Evolutionary conservation across 2,329 filamentous ascomycete genomes (phyloP), one percentile per base, ranked within the genome.

Genomic region (Cordyceps cateniannulata): DNA sequence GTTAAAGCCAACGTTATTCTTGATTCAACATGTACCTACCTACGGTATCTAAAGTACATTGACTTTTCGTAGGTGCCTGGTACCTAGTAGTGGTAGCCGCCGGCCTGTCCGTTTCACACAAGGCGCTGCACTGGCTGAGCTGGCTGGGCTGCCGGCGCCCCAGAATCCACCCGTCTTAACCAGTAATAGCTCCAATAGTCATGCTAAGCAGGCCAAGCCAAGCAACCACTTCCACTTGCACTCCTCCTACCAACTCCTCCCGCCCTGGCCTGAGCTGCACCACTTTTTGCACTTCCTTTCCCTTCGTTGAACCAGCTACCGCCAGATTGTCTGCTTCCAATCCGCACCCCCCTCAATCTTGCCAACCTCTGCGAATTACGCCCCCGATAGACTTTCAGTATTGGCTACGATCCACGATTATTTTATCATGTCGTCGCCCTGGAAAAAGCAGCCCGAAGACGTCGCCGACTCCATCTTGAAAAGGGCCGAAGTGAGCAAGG

Each of bases 401-500:
- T 48, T 48, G 58, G 40, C 35, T 54, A 48, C 29, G 10, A 47
- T 18, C 22, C 2, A 40, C 38, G 20, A 25, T 14, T 38, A 53
- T 60, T 27, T 48, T 40, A 77, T 63, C 68, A 86, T 86, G 83
- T 77, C 83, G 68, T 86, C 84, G 66, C 82, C 83, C 63, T 81
- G 82, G 75, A 84, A 84, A 74, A 81, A 82, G 67, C 82, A 86
- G 69, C 84, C 85, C 42, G 84, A 87, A 70, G 82, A 77, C 68
- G 85, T 87, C 60, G 85, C 80, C 59, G 86, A 88, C 72, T 84
- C 84, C 73, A 86, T 91, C 61, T 80, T 90, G 69, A 87, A 87
- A 74, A 80, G 88, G 76, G 86, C 85, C 64, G 87, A 90, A 79
- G 84, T 90, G 68, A 87, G 86, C 80, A 90, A 89, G 81, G 88